Percentiles rank a stretch among this genome's conserved stretches.
phyloP scores from a whole-genome alignment of 2,329 filamentous ascomycete genomes.

The Claviceps pusilla region DNA sequence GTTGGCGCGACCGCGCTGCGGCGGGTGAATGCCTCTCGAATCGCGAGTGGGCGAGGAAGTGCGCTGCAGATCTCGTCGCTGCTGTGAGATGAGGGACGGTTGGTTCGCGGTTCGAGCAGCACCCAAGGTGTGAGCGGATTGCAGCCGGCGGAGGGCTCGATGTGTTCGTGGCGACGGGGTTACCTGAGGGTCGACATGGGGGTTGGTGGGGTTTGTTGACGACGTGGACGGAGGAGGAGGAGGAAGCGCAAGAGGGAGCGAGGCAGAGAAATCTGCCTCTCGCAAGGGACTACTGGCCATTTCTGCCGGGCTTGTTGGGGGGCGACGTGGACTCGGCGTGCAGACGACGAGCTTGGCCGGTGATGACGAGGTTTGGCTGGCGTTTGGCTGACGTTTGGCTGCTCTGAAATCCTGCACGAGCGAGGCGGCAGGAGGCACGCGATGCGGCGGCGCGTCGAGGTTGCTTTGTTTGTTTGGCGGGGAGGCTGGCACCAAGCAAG shows the following conservation, averaged over 20 bases:
- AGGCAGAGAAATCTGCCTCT: neutral
- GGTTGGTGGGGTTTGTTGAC: neutral
- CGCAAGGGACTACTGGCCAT: conserved; percentile 9
- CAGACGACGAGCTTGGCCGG: neutral
- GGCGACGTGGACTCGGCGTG: neutral
- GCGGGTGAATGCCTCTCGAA: conserved; percentile 21
- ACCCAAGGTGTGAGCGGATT: conserved; percentile 59
- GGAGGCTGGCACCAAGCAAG: conserved; percentile 2
- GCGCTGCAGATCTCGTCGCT: conserved; percentile 34
- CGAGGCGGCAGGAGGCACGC: neutral
- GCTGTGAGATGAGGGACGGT: conserved; percentile 48
- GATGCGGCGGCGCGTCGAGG: neutral
- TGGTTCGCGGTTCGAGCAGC: conserved; percentile 31
- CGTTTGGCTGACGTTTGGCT: too few species aligned
- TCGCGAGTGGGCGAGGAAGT: conserved; percentile 19
- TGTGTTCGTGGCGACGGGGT: conserved; percentile 50
- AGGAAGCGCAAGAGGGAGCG: neutral
- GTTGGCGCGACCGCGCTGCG: conserved; percentile 51
- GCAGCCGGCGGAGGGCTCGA: conserved; percentile 55
- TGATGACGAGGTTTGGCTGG: neutral
- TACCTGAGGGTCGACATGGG: conserved; percentile 31
- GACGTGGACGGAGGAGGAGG: conserved; percentile 1
- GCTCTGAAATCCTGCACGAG: neutral
- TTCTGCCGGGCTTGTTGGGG: neutral
- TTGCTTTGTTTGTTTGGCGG: neutral